These are phyloP conservation scores for Boletellus deceptivus DNA, from an alignment of 1,284 basidiomycete genomes.

Conservation along the genomic window DNA sequence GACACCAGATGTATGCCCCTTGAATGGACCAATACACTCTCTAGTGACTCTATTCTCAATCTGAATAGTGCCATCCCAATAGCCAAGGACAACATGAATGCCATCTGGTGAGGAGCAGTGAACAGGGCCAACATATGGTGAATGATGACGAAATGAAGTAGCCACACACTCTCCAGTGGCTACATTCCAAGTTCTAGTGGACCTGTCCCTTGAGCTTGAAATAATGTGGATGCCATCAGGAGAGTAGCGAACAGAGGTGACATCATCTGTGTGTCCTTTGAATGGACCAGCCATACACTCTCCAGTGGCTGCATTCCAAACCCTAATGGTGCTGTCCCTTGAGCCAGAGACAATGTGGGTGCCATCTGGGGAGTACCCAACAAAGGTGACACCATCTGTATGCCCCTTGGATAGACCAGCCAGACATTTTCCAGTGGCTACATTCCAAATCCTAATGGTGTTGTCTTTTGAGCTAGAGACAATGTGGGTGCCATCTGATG, in stretches of 20 bases:
- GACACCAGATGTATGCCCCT: neutral
- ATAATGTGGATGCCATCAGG: neutral
- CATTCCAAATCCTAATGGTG: no score
- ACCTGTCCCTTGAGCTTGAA: neutral
- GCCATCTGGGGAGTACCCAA: neutral
- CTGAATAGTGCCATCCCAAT: neutral
- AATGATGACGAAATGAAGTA: neutral
- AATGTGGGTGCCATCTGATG: neutral
- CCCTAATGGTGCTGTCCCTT: no score
- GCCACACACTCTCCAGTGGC: neutral
- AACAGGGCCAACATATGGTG: neutral
- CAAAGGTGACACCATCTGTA: neutral
- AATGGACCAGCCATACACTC: neutral
- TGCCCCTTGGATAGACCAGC: no score
- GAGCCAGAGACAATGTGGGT: neutral
- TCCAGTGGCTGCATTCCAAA: neutral
- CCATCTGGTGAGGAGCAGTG: no score
- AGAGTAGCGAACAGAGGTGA: neutral
- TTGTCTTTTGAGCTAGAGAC: neutral
- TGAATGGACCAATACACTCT: neutral
- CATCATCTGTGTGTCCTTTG: neutral
- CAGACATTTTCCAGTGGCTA: neutral
- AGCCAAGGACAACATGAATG: no score
- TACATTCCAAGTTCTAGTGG: neutral
- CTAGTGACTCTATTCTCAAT: neutral